These are phyloP conservation scores for Didymella sp. DNA, from an alignment of 2,329 filamentous ascomycete species.

Conservation along the genomic window DNA sequence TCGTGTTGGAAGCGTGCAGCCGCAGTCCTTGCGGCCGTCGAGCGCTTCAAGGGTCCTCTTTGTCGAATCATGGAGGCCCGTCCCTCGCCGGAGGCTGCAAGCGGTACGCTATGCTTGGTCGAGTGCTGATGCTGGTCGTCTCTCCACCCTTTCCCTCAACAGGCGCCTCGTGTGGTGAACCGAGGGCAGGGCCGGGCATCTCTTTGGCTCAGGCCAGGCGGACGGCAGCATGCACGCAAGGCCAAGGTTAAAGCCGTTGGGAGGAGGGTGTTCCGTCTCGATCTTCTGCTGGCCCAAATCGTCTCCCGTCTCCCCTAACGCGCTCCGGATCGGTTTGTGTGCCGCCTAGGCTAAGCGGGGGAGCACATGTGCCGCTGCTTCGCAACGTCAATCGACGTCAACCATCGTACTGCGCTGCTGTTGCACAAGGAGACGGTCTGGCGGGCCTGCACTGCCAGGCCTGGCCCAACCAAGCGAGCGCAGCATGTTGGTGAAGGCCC, in stretches of 20 bases:
- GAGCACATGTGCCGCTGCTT: conserved; percentile 19
- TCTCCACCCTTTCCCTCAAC: conserved; percentile 9
- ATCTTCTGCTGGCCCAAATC: conserved; percentile 14
- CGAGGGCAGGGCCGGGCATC: conserved; percentile 33
- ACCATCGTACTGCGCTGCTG: neutral
- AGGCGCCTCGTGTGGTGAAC: conserved; percentile 35
- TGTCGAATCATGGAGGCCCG: conserved; percentile 9
- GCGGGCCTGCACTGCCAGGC: conserved; percentile 2
- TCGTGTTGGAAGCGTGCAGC: conserved; percentile 1
- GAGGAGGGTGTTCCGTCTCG: conserved; percentile 9
- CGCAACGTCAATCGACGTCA: conserved; percentile 10
- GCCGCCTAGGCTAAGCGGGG: conserved; percentile 33
- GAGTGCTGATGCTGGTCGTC: conserved; percentile 1
- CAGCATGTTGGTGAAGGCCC: neutral
- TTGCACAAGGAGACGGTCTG: neutral
- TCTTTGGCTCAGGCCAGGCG: conserved; percentile 37
- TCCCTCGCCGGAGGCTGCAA: conserved; percentile 6
- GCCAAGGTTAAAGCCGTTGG: conserved; percentile 29
- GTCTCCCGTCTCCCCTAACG: conserved; percentile 18
- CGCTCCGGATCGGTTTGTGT: conserved; percentile 36
- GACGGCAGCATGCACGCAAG: conserved; percentile 43
- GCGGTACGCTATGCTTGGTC: conserved; percentile 11
- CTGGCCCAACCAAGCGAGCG: conserved; percentile 11
- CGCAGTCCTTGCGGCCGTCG: neutral
- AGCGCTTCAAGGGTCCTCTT: neutral